Percentiles rank a stretch among this genome's conserved stretches.
These are phyloP conservation scores for Zygosaccharomyces gambellarensis DNA, from an alignment of 805 yeast species.

Conservation along the genomic window DNA sequence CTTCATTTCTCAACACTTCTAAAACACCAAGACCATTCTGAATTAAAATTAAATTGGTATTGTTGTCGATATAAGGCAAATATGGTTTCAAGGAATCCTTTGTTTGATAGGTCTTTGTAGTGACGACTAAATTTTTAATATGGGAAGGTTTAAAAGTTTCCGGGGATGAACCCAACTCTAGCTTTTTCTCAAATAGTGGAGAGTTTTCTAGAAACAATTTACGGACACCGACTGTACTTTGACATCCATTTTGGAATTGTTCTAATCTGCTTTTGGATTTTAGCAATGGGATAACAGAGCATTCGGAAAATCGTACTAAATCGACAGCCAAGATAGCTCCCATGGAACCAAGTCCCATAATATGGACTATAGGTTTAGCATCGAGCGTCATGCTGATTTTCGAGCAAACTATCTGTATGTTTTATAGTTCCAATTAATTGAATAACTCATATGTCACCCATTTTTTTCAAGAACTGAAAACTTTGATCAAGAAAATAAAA, in stretches of 20 bases:
- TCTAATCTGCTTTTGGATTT: slow-evolving; percentile 27
- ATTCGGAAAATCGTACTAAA: slow-evolving; percentile 21
- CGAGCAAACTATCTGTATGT: not conserved
- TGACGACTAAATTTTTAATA: slow-evolving; percentile 58
- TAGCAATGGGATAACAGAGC: slow-evolving; percentile 29
- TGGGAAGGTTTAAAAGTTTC: slow-evolving; percentile 23
- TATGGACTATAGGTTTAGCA: slow-evolving; percentile 23
- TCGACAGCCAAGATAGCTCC: slow-evolving; percentile 32
- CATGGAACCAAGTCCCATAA: slow-evolving; percentile 36
- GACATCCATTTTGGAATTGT: slow-evolving; percentile 19
- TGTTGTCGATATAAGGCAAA: slow-evolving; percentile 42
- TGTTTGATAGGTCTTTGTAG: slow-evolving; percentile 80
- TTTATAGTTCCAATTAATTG: not conserved
- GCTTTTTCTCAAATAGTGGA: slow-evolving; percentile 11
- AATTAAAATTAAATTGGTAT: slow-evolving; percentile 61
- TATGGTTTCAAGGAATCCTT: slow-evolving; percentile 55
- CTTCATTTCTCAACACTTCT: slow-evolving; percentile 45
- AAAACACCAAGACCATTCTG: slow-evolving; percentile 90
- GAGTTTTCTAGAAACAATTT: slow-evolving; percentile 19
- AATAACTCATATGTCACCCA: not conserved
- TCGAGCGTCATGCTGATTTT: slow-evolving; percentile 15
- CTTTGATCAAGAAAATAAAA: too few relatives aligned
- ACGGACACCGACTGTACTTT: slow-evolving; percentile 24
- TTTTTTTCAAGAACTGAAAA: not conserved
- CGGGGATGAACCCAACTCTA: slow-evolving; percentile 20